These are phyloP conservation scores for Tanozyma kutaoensis DNA, from an alignment of 805 yeast species.

Conservation along the genomic window DNA sequence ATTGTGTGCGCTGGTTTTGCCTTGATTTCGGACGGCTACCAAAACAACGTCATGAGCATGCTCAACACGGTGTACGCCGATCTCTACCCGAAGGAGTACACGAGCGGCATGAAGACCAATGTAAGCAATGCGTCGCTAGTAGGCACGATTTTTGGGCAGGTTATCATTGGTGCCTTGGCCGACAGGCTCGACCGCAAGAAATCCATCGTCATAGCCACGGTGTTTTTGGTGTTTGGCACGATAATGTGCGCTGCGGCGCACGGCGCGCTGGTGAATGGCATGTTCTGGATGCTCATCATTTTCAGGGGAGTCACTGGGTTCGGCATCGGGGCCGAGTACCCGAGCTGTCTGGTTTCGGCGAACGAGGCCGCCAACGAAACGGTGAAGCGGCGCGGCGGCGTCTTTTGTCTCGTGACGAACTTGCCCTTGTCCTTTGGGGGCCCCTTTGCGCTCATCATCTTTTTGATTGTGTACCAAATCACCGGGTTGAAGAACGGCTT, in stretches of 20 bases:
- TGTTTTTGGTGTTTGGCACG: constrained; percentile 50
- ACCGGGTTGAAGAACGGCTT: constrained; percentile 35
- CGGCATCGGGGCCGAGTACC: constrained; percentile 72
- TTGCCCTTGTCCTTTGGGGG: constrained; percentile 67
- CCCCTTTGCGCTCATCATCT: constrained; percentile 58
- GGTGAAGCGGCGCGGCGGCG: constrained; percentile 49
- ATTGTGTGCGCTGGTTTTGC: constrained; percentile 65
- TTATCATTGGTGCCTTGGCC: constrained; percentile 48
- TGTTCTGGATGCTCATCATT: constrained; percentile 71
- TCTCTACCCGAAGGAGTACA: constrained; percentile 27
- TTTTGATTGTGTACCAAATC: constrained; percentile 53
- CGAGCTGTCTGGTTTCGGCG: constrained; percentile 55
- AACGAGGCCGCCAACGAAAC: constrained; percentile 66
- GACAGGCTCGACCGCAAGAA: constrained; percentile 59
- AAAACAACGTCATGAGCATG: constrained; percentile 65
- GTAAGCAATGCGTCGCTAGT: constrained; percentile 60
- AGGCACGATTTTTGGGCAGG: constrained; percentile 61
- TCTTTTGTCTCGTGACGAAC: constrained; percentile 55
- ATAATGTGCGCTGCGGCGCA: constrained; percentile 59
- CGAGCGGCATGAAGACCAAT: constrained; percentile 37
- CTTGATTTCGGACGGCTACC: constrained; percentile 66
- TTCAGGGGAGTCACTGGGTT: constrained; percentile 65
- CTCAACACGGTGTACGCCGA: constrained; percentile 41
- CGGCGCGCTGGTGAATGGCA: constrained; percentile 42
- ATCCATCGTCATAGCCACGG: constrained; percentile 55